Percentiles rank a stretch among this genome's conserved stretches.
phyloP scores from a whole-genome alignment of 2,329 filamentous ascomycete species.

The Pseudohalonectria lignicola region DNA sequence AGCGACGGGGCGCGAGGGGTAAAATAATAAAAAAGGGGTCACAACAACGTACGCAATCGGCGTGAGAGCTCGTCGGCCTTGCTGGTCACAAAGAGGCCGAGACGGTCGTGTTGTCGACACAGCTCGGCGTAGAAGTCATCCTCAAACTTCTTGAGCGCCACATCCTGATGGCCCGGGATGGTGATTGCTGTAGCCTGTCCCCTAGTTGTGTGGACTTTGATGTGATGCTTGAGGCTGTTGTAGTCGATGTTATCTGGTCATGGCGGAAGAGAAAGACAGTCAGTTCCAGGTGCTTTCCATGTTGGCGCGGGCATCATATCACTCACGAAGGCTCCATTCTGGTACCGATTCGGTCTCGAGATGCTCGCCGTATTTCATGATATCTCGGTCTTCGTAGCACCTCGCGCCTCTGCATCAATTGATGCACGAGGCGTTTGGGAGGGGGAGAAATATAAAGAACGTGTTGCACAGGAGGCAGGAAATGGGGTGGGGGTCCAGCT shows the following conservation, averaged over 20 bases:
- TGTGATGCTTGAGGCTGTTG: slow-evolving; percentile 74
- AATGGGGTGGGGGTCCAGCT: too few relatives aligned
- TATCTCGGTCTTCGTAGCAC: too few relatives aligned
- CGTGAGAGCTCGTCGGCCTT: slow-evolving; percentile 70
- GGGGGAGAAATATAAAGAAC: too few relatives aligned
- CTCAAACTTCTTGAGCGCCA: slow-evolving; percentile 52
- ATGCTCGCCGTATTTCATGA: slow-evolving; percentile 69
- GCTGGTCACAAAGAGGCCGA: slow-evolving; percentile 67
- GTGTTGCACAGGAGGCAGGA: background rate
- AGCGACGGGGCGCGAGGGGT: too few relatives aligned
- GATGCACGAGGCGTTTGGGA: slow-evolving; percentile 1
- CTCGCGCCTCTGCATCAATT: slow-evolving; percentile 1
- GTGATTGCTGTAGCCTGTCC: slow-evolving; percentile 59
- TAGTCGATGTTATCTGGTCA: slow-evolving; percentile 73
- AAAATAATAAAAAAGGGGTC: too few relatives aligned
- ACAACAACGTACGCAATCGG: slow-evolving; percentile 48
- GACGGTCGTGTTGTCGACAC: slow-evolving; percentile 63
- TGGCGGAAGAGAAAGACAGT: background rate
- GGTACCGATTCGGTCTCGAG: slow-evolving; percentile 68
- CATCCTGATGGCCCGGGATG: slow-evolving; percentile 61
- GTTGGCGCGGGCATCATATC: background rate
- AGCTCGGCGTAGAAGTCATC: slow-evolving; percentile 61
- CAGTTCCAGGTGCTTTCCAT: background rate
- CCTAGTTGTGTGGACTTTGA: slow-evolving; percentile 67
- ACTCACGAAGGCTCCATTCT: slow-evolving; percentile 67